phyloP scores from a whole-genome alignment of 202 grass and related monocot genomes.

The Saccharum hybrid region DNA sequence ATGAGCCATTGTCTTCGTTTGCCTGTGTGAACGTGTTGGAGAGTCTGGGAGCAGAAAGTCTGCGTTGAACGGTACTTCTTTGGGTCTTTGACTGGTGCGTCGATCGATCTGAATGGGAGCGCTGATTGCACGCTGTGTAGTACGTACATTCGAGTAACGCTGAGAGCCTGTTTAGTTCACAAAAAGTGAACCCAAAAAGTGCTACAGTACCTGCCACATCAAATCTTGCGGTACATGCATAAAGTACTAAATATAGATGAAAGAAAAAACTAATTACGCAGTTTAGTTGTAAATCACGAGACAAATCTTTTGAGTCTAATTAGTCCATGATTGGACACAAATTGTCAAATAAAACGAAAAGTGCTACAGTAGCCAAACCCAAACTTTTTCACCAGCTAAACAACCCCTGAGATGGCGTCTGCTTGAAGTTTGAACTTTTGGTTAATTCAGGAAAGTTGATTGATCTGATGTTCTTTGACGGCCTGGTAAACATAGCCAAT shows the following conservation, averaged over 20 bases:
- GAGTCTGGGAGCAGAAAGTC: slow-evolving; percentile 28
- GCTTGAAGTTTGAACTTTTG: background rate
- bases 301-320: no score
- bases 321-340: no score
- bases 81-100: slow-evolving; percentile 14
- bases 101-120: background rate
- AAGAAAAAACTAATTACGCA: no score
- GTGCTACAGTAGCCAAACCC: no score
- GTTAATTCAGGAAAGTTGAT: background rate
- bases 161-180: no score
- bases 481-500: background rate
- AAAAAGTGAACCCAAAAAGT: no score
- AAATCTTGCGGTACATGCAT: no score
- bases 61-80: slow-evolving; percentile 11
- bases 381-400: no score
- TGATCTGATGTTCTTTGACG: background rate
- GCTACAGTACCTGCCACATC: no score
- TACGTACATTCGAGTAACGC: background rate
- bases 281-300: no score
- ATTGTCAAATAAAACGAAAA: no score
- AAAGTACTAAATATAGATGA: no score
- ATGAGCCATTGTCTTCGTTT: slow-evolving; percentile 5
- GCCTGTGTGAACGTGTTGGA: background rate
- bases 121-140: background rate
- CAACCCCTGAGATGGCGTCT: background rate